These are phyloP conservation scores for Ceratocystis alfenasii DNA, from an alignment of 2,329 filamentous ascomycete species.

Conservation along the genomic window DNA sequence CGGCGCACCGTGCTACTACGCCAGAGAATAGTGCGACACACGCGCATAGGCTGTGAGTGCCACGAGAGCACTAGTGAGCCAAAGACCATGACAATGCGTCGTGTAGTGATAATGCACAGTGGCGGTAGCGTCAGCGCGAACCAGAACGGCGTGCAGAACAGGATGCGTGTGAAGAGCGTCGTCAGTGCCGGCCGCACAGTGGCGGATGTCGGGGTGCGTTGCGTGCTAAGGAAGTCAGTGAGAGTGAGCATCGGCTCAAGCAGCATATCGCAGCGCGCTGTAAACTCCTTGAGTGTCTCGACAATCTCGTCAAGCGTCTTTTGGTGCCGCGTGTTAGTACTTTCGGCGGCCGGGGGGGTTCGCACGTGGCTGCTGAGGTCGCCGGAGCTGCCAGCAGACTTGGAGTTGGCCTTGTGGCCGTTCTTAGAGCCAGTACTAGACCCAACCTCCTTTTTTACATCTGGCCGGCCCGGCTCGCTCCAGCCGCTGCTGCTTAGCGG, in stretches of 20 bases:
- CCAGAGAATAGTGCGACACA: conserved; percentile 82
- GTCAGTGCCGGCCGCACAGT: conserved; percentile 85
- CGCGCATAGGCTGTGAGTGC: conserved; percentile 77
- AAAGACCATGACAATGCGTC: conserved; percentile 68
- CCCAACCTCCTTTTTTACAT: conserved; percentile 14
- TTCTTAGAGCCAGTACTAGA: conserved; percentile 27
- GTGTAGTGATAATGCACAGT: conserved; percentile 72
- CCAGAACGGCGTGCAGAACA: conserved; percentile 84
- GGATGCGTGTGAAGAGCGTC: conserved; percentile 74
- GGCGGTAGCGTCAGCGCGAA: conserved; percentile 70
- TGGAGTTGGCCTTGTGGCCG: conserved; percentile 26
- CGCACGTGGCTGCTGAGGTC: conserved; percentile 32
- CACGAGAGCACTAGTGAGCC: conserved; percentile 82
- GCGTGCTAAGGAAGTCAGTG: conserved; percentile 86
- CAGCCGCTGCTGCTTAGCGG: conserved; percentile 78
- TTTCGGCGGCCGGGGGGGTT: conserved; percentile 39
- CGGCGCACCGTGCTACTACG: conserved; percentile 64
- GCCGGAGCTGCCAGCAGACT: conserved; percentile 19
- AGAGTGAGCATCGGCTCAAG: conserved; percentile 78
- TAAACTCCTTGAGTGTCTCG: conserved; percentile 82
- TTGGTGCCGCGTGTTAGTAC: conserved; percentile 60
- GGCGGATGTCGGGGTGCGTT: conserved; percentile 78
- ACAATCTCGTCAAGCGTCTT: conserved; percentile 97
- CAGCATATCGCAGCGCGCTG: conserved; percentile 79
- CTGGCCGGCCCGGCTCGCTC: conserved; percentile 36